Evolutionary conservation across 352 stramenopile genomes (phyloP), one percentile per base, ranked within the genome.

Genomic region (Phytopythium sindhum): DNA sequence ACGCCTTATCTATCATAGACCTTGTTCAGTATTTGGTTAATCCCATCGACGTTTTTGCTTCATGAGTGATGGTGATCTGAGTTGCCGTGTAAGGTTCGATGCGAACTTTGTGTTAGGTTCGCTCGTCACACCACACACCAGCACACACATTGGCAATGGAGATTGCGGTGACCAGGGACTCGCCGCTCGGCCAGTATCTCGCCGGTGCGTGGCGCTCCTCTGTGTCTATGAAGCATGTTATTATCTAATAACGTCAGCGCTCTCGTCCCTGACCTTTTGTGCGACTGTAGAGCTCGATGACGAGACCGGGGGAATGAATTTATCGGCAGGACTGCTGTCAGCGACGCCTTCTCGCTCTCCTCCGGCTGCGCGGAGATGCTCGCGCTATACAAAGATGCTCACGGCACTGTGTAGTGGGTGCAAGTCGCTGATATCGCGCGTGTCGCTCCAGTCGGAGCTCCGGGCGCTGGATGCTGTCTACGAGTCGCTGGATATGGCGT

Each of bases 161-260:
- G 64, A 71, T 90, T 26, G 63, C 64, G 0, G 63, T 89, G 47
- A 54, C 66, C 8, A 59, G 66, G 26, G 67, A 60, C 45, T 89
- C 81, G 44, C 77, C 77, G 17, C 69, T 90, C n/a, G 79, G 74
- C 31, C 81, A 74, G 52, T 90, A 90, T 48, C 63, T 90, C 29
- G 72, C 81, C 14, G 72, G 81, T 88, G 31, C 29, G 54, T 19
- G 31, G 2, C 7, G 24, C 26, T 53, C 6, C 48, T 39, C 15
- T 8, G 26, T 28, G 28, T 14, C n/a, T 19, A 39, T 45, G 41
- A 2, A 6, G 15, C 26, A 15, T 1, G 5, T 15, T 0, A 14
- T 37, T 1, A 5, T 24, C 1, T 28, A 10, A 35, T 15, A 7
- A 6, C 3, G 2, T 21, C 0, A 15, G 0, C 12, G 2, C 35